Evolutionary conservation across 2,329 filamentous ascomycete species (phyloP).

Genomic region (Penicillium rolfsii): DNA sequence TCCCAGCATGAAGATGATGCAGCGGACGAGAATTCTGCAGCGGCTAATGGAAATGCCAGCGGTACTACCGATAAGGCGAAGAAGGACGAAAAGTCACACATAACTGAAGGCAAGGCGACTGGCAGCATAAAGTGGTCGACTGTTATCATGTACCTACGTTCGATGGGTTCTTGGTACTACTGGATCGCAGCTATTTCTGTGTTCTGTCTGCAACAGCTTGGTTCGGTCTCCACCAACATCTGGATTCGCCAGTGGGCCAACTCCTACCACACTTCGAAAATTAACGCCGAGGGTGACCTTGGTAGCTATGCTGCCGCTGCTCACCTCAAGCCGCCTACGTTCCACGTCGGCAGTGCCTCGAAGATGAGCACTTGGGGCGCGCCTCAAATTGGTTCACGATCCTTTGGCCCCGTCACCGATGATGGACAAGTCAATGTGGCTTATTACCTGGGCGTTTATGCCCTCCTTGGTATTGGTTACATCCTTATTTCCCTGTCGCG

Average conservation of each 20-base stretch:
- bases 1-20: conserved; percentile 67
- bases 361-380: conserved; percentile 37
- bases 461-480: conserved; percentile 74
- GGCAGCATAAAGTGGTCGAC: conserved; percentile 89
- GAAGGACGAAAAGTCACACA: conserved; percentile 53
- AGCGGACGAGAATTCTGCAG: conserved; percentile 36
- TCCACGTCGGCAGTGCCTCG: conserved; percentile 42
- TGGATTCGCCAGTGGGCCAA: conserved; percentile 98
- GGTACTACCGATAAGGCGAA: conserved; percentile 43
- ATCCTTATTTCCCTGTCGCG: conserved; percentile 79
- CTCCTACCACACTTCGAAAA: conserved; percentile 67
- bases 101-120: conserved; percentile 75
- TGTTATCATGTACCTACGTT: conserved; percentile 78
- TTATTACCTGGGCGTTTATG: conserved; percentile 86
- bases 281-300: conserved; percentile 33
- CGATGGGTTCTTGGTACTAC: conserved; percentile 98
- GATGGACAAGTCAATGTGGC: conserved; percentile 68
- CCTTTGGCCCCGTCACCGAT: conserved; percentile 12
- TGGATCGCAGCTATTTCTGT: conserved; percentile 77
- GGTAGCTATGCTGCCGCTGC: conserved; percentile 47
- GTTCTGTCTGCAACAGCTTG: conserved; percentile 81
- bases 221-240: conserved; percentile 82
- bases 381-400: conserved; percentile 34
- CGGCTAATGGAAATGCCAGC: conserved; percentile 53
- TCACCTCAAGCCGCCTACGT: conserved; percentile 42